Conservation (phyloP, 768 basidiomycete genomes). For the Jaapia argillacea region DNA sequence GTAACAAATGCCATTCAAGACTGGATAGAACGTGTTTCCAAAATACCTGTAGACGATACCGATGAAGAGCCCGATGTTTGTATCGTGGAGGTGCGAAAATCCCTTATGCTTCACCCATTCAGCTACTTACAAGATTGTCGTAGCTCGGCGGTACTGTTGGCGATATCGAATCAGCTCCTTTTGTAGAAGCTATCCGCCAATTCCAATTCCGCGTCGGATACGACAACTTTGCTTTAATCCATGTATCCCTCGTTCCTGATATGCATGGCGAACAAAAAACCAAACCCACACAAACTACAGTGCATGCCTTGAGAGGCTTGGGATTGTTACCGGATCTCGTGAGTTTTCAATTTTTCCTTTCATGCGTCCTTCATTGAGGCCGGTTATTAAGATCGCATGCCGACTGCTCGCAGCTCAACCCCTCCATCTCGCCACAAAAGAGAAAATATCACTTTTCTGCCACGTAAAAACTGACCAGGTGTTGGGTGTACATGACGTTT, state of each 20-base stretch:
- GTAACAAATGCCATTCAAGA: constrained; percentile 96
- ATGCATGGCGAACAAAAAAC: constrained; percentile 99
- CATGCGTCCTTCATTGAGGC: not conserved
- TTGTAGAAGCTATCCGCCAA: constrained; percentile 98
- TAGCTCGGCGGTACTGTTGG: constrained; percentile 97
- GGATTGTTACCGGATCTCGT: constrained; percentile 91
- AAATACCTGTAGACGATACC: constrained; percentile 90
- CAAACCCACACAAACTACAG: constrained; percentile 96
- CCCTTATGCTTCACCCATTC: not conserved
- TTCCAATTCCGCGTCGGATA: constrained; percentile 98
- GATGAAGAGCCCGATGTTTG: constrained; percentile 92
- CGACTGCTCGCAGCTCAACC: constrained; percentile 73
- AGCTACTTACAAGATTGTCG: not conserved
- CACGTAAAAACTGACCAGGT: constrained; percentile 87
- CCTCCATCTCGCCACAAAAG: constrained; percentile 77
- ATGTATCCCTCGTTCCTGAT: constrained; percentile 96
- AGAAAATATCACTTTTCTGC: constrained; percentile 99
- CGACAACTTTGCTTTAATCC: constrained; percentile 94
- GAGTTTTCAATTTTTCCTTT: constrained; percentile 15
- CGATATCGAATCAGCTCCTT: constrained; percentile 97
- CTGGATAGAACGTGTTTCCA: constrained; percentile 94
- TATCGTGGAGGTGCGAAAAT: constrained; percentile 75
- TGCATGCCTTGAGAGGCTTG: constrained; percentile 85
- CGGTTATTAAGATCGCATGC: constrained; percentile 71
- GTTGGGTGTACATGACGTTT: constrained; percentile 91